Evolutionary conservation across 2,329 filamentous ascomycete genomes (phyloP).

Genomic region (Curvularia spicifera): DNA sequence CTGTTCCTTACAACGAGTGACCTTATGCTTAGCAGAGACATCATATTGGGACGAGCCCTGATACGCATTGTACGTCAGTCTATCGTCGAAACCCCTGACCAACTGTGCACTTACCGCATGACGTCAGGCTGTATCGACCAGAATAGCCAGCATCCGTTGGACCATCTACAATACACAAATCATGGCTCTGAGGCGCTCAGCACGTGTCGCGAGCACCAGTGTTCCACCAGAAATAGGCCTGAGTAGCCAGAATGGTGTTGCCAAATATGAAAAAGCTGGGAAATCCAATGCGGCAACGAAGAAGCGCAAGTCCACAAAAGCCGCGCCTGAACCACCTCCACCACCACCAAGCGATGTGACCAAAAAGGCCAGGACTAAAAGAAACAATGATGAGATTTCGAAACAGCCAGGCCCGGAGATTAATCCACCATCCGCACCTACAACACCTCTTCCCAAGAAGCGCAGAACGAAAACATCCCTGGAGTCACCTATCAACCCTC

Average conservation of each 20-base stretch:
- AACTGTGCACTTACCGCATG: conserved; percentile 34
- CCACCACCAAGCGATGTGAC: conserved; percentile 3
- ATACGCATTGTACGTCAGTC: conserved; percentile 11
- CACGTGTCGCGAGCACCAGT: conserved; percentile 52
- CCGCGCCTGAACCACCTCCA: conserved; percentile 13
- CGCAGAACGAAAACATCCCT: conserved; percentile 20
- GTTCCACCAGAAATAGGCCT: conserved; percentile 26
- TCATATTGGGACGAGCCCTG: neutral
- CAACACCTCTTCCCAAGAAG: conserved; percentile 44
- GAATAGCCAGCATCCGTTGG: neutral
- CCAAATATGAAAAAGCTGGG: conserved; percentile 20
- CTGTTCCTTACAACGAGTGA: conserved; percentile 1
- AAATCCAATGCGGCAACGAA: conserved; percentile 24
- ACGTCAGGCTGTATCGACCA: conserved; percentile 29
- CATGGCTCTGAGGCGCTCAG: conserved; percentile 62
- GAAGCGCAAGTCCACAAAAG: conserved; percentile 33
- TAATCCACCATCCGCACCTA: conserved; percentile 24
- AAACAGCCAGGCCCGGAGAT: conserved; percentile 16
- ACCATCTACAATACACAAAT: conserved; percentile 13
- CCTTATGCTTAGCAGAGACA: conserved; percentile 12
- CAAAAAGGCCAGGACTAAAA: conserved; percentile 3
- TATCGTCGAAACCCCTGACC: conserved; percentile 53
- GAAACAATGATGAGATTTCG: neutral
- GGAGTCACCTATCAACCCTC: conserved; percentile 28
- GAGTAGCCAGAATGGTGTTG: conserved; percentile 14